Evolutionary conservation across 768 basidiomycete species (phyloP).

Genomic region (Tylopilus plumbeoviolaceoides): DNA sequence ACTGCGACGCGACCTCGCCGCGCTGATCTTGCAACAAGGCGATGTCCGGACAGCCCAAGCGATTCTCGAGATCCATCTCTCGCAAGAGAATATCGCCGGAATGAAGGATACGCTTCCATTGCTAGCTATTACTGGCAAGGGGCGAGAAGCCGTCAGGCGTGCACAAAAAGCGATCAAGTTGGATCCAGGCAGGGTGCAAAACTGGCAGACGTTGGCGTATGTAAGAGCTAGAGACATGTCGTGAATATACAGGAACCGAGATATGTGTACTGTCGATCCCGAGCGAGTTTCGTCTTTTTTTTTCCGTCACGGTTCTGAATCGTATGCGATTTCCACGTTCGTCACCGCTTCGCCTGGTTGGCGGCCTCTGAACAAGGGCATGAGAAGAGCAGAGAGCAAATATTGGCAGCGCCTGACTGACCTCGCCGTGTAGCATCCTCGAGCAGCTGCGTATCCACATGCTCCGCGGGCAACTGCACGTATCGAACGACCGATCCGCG

Average conservation of each 20-base stretch:
- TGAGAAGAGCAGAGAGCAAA: constrained; percentile 3
- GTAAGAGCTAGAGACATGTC: constrained; percentile 33
- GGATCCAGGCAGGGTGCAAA: constrained; percentile 39
- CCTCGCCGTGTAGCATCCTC: constrained; percentile 98
- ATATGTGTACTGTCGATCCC: neutral
- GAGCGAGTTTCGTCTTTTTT: neutral
- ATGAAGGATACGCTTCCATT: constrained; percentile 44
- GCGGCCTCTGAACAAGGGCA: constrained; percentile 34
- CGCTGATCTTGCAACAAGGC: constrained; percentile 48
- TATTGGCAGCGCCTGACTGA: constrained; percentile 30
- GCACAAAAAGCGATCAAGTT: constrained; percentile 66
- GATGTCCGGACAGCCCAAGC: constrained; percentile 42
- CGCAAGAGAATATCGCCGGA: constrained; percentile 33
- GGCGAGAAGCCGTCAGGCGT: constrained; percentile 34
- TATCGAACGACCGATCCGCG: constrained; percentile 98
- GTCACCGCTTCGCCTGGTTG: constrained; percentile 38
- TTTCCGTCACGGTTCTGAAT: no score
- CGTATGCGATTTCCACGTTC: neutral
- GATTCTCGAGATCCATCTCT: constrained; percentile 35
- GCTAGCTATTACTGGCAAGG: constrained; percentile 43
- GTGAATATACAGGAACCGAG: constrained; percentile 18
- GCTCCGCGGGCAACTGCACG: constrained; percentile 87
- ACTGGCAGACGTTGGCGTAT: constrained; percentile 62
- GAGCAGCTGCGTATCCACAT: constrained; percentile 90
- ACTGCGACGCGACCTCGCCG: constrained; percentile 51